Base-by-base conservation (phyloP, 2,329 filamentous ascomycete genomes). In the Fusarium poae region DNA sequence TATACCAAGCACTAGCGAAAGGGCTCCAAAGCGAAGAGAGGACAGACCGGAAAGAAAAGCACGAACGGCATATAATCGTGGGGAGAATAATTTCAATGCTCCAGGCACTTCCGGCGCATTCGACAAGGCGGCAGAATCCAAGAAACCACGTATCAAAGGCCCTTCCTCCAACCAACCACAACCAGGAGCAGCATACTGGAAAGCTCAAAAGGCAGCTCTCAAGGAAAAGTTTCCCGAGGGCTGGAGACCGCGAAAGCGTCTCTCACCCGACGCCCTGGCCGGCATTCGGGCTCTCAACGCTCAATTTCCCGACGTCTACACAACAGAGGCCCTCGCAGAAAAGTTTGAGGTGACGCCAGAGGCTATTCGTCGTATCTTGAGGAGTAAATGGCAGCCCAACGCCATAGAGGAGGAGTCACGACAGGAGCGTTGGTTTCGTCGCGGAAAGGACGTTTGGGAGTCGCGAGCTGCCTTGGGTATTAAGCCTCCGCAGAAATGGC, bases 201-300 rank as follows among this genome's bases (percentile, higher is more conserved):
- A 88, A 76, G 78, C 87, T 16, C 91, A 97, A 70, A 97, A 97
- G 77, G 82, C 82, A 3, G 91, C 89, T 0, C 80, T 97, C 35
- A 87, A 90, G 72, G 79, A 87, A 64, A 99, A 98, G 75, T 96
- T 97, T 69, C 88, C 88, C 3, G 87, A 90, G 10, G 89, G 90
- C 12, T 99, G 95, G 94, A 85, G 86, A 29, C 95, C 96, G 30
- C 86, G 87, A 49, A 97, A 97, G 79, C 90, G 90, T 61, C 85
- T 99, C 12, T 98, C 96, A 1, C 96, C 96, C 0, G 95, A 98
- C 78, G 93, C 94, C 1, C 83, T 97, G 32, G 90, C 92, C n/a
- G 94, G 94, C 42, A 97, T 99, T 72, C 89, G 94, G 42, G 90
- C 92, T 21, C 83, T 99, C 34, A 89, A 97, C 78, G 82, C 86